Evolutionary conservation across 1,139 yeast species (phyloP).

Genomic region (Yamadazyma triangularis): DNA sequence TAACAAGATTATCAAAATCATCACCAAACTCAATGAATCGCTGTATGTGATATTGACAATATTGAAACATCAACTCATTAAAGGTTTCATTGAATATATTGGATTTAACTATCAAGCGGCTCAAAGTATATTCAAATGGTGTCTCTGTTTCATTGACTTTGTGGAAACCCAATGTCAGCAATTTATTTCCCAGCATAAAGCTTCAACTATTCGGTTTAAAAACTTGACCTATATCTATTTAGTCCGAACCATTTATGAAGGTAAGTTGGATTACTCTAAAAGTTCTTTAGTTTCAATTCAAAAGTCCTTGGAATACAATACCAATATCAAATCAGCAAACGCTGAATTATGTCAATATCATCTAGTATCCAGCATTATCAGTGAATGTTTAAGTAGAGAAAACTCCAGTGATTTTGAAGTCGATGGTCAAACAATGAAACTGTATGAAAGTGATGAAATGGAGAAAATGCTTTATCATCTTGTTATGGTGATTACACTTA

Average conservation of each 20-base stretch:
- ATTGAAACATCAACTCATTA: conserved; percentile 5
- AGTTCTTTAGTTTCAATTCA: conserved; percentile 9
- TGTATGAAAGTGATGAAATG: conserved; percentile 11
- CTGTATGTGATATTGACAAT: too few species aligned
- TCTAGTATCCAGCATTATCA: conserved; percentile 15
- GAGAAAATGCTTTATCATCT: conserved; percentile 30
- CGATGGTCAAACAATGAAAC: conserved; percentile 3
- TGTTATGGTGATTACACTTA: conserved; percentile 23
- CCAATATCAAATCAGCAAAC: conserved; percentile 13
- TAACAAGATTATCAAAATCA: conserved; percentile 11
- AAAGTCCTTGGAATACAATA: conserved; percentile 7
- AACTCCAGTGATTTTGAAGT: conserved; percentile 2
- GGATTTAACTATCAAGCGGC: conserved; percentile 8
- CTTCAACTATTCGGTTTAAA: conserved; percentile 10
- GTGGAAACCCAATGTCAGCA: conserved; percentile 6
- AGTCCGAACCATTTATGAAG: conserved; percentile 14
- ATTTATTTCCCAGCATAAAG: conserved; percentile 10
- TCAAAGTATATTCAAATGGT: conserved; percentile 18
- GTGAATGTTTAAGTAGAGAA: conserved; percentile 15
- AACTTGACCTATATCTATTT: conserved; percentile 12
- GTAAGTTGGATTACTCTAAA: conserved; percentile 9
- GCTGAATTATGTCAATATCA: conserved; percentile 13
- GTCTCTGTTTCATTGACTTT: conserved; percentile 11
- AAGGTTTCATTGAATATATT: conserved; percentile 12
- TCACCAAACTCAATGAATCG: too few species aligned